Conservation (phyloP, 2,329 filamentous ascomycete species). For the Verticillium klebahnii region DNA sequence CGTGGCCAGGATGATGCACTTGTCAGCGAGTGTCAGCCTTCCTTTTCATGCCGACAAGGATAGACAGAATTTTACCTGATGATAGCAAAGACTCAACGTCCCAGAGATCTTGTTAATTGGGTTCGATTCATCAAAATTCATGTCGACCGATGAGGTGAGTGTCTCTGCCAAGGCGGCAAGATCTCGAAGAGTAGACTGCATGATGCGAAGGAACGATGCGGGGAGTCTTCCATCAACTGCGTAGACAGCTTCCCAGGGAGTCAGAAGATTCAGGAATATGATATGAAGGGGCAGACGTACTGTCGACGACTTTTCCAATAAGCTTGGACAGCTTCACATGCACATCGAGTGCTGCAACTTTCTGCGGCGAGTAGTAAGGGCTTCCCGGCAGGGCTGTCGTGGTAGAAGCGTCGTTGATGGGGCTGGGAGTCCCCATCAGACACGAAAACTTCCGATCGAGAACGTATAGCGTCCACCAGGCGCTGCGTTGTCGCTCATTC, state of each 20-base stretch:
- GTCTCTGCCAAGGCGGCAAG: conserved; percentile 2
- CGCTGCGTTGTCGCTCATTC: conserved; percentile 2
- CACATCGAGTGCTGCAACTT: conserved; percentile 2
- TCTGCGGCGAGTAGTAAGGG: not conserved
- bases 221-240: conserved; percentile 4
- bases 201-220: conserved; percentile 2
- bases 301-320: conserved; percentile 6
- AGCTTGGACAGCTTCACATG: conserved; percentile 4
- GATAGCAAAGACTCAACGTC: conserved; percentile 5
- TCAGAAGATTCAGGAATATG: not conserved
- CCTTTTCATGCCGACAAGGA: not conserved
- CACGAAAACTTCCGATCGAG: conserved; percentile 7
- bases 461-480: conserved; percentile 6
- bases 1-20: conserved; percentile 4
- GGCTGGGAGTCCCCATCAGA: conserved; percentile 4
- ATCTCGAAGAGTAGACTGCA: conserved; percentile 2
- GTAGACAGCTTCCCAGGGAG: conserved; percentile 1
- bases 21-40: not conserved
- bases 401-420: conserved; percentile 3
- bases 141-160: conserved; percentile 4
- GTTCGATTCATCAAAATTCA: conserved; percentile 4
- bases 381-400: conserved; percentile 1
- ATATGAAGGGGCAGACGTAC: not conserved
- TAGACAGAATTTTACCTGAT: not conserved
- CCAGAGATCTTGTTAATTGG: conserved; percentile 4